These are phyloP conservation scores for Phanerochaete carnosa DNA, from an alignment of 768 basidiomycete genomes.

Conservation along the genomic window DNA sequence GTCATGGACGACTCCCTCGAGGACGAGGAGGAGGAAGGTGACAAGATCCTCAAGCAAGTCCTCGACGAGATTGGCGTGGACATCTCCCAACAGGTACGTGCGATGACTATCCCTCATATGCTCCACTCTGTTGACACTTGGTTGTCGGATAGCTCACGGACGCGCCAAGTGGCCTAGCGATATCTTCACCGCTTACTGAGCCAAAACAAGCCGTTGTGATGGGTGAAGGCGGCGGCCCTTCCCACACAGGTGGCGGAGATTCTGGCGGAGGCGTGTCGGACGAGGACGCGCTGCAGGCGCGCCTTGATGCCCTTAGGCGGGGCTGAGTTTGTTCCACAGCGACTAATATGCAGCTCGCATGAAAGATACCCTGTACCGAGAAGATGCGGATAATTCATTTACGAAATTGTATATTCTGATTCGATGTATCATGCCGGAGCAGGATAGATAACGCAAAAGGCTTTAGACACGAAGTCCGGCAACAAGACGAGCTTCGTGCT, in stretches of 20 bases:
- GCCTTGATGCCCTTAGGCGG: slow-evolving; percentile 84
- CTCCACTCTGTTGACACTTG: not conserved
- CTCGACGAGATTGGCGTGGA: slow-evolving; percentile 95
- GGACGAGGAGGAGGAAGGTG: slow-evolving; percentile 94
- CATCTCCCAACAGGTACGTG: slow-evolving; percentile 75
- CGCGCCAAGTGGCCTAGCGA: slow-evolving; percentile 70
- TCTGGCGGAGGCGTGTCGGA: slow-evolving; percentile 52
- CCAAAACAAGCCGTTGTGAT: slow-evolving; percentile 81
- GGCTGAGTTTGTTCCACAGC: slow-evolving; percentile 36
- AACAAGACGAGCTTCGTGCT: slow-evolving; percentile 72
- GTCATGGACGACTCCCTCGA: slow-evolving; percentile 89
- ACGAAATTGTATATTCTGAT: not conserved
- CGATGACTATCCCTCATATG: not conserved
- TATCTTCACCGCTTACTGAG: slow-evolving; percentile 55
- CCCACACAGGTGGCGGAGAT: slow-evolving; percentile 36
- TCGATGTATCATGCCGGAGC: not conserved
- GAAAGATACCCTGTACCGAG: not conserved
- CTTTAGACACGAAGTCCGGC: slow-evolving; percentile 48
- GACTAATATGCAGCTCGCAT: not conserved
- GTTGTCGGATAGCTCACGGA: slow-evolving; percentile 65
- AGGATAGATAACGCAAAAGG: slow-evolving; percentile 1
- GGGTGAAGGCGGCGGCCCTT: slow-evolving; percentile 54
- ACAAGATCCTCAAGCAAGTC: slow-evolving; percentile 93
- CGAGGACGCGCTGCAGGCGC: slow-evolving; percentile 91
- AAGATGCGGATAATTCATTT: not conserved